Base-by-base conservation (phyloP, 2,329 filamentous ascomycete genomes). In the Hymenoscyphus scutula region DNA sequence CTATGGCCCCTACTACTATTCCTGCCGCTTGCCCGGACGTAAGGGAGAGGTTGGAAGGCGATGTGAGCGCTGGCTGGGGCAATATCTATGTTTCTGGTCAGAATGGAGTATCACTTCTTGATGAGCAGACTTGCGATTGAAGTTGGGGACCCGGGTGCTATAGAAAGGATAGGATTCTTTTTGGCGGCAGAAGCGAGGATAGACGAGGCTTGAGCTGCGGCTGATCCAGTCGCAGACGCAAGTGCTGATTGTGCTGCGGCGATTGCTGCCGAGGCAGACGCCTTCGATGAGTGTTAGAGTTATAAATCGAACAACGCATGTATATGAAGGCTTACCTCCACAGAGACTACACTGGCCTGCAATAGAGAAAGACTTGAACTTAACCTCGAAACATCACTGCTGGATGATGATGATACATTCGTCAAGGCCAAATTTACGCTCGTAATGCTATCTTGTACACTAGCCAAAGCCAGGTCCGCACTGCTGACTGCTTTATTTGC, bases 231-330 rank as follows among this genome's bases (percentile, higher is more conserved):
- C 5, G 60, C 65, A 17, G 58, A 60, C 13, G 62, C 64, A 53
- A 65, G 58, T n/a, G 59, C 63, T n/a, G 58, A 57, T 55, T 65
- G 58, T 38, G 64, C 65, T 58, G 62, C 62, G 3, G 56, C 60
- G 32, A 65, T 62, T 8, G 65, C 65, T 45, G 53, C 45, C 17
- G 64, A 60, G 13, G 65, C 64, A n/a, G 65, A 65, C 55, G 65
- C 34, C 62, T 64, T 51, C 4, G 17, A 34, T 1, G 15, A 53
- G 10, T 15, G n/a, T 25, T 59, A 48, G 30, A 11, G 30, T 19
- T 3, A 8, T 19, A 58, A 6, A 57, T n/a, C 3, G 19, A 48
- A 1, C 11, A 19, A n/a, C n/a, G n/a, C 4, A 11, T 10, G 13
- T 10, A 48, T 48, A 11, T 7, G n/a, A 48, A 48, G 5, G 2